These are phyloP conservation scores for Pleomassaria siparia DNA, from an alignment of 2,329 filamentous ascomycete species.

Conservation along the genomic window DNA sequence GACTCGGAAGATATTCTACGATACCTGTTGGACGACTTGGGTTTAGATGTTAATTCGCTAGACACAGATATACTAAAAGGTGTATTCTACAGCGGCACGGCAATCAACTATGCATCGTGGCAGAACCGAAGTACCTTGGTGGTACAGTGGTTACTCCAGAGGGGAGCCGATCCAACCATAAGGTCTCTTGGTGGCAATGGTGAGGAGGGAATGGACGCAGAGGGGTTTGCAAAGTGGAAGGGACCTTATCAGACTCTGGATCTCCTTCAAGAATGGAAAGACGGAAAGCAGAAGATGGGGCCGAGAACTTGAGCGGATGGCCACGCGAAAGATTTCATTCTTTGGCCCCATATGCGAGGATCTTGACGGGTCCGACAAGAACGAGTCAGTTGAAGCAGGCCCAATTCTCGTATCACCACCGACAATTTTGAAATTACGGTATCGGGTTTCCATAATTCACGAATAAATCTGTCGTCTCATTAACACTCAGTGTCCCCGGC, in stretches of 20 bases:
- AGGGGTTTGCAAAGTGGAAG: background rate
- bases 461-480: too few relatives aligned
- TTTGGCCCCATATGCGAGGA: too few relatives aligned
- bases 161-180: slow-evolving; percentile 5
- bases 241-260: background rate
- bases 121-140: slow-evolving; percentile 3
- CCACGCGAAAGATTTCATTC: too few relatives aligned
- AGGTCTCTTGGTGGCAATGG: background rate
- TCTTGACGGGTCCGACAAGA: too few relatives aligned
- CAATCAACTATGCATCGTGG: slow-evolving; percentile 7
- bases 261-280: too few relatives aligned
- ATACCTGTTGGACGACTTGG: slow-evolving; percentile 6
- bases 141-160: slow-evolving; percentile 7
- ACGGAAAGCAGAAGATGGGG: too few relatives aligned
- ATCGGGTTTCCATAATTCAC: too few relatives aligned
- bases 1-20: slow-evolving; percentile 7
- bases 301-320: too few relatives aligned
- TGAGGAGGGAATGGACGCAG: background rate
- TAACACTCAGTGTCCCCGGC: too few relatives aligned
- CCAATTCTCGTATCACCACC: too few relatives aligned
- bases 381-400: too few relatives aligned
- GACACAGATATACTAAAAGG: slow-evolving; percentile 4
- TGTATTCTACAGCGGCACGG: background rate
- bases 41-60: slow-evolving; percentile 4
- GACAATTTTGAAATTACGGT: too few relatives aligned